phyloP scores from a whole-genome alignment of 2,329 filamentous ascomycete genomes.

The Chaetoscypha palmicola region DNA sequence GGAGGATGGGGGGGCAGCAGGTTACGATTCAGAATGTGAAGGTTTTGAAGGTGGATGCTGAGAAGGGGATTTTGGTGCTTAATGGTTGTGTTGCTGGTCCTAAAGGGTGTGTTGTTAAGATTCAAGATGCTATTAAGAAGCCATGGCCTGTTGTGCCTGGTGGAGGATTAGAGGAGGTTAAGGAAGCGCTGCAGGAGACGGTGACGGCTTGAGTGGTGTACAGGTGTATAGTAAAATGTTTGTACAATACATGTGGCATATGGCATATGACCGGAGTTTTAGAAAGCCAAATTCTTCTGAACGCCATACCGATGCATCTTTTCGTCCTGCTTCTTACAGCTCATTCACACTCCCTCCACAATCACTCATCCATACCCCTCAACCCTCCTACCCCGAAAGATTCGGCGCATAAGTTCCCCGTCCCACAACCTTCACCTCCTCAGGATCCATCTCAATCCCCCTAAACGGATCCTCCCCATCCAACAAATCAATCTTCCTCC shows the following conservation, averaged over 20 bases:
- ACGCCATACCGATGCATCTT: conserved; percentile 1
- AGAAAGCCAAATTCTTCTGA: conserved; percentile 13
- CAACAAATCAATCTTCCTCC: conserved; percentile 60
- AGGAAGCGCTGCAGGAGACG: conserved; percentile 40
- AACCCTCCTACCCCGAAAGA: conserved; percentile 24
- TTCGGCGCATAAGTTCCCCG: conserved; percentile 30
- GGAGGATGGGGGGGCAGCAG: conserved; percentile 84
- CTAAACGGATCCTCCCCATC: conserved; percentile 64
- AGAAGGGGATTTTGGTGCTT: conserved; percentile 81
- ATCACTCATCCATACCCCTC: conserved; percentile 14
- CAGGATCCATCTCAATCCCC: conserved; percentile 38
- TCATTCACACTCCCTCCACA: neutral
- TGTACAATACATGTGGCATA: conserved; percentile 26
- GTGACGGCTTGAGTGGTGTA: conserved; percentile 14
- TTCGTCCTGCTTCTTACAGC: neutral
- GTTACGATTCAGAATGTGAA: conserved; percentile 89
- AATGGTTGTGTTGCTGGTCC: conserved; percentile 83
- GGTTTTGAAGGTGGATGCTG: conserved; percentile 79
- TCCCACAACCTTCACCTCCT: conserved; percentile 36
- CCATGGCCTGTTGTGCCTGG: conserved; percentile 56
- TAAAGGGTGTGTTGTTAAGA: conserved; percentile 74
- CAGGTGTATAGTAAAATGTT: conserved; percentile 19
- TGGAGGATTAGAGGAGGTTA: conserved; percentile 40
- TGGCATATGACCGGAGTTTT: conserved; percentile 22
- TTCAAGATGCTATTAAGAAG: conserved; percentile 91